Conservation (phyloP, 1,284 basidiomycete genomes). For the Apiotrichum porosum region DNA sequence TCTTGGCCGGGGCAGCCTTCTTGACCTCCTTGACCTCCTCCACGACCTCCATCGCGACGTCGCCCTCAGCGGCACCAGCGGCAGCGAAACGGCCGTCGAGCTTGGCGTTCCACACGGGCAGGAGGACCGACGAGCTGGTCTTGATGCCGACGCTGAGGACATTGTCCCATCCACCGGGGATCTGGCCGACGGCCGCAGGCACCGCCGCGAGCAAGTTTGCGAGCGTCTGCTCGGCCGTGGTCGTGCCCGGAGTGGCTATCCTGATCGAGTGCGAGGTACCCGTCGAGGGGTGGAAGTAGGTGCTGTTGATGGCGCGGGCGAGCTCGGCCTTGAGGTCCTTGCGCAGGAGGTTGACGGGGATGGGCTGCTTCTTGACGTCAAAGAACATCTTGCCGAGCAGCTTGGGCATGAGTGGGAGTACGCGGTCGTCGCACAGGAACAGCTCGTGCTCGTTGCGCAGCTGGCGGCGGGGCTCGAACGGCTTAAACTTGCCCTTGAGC, state of each 20-base stretch:
- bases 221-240: conserved; percentile 64
- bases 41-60: conserved; percentile 16
- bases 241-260: conserved; percentile 65
- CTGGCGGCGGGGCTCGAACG: conserved; percentile 81
- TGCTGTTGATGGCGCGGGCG: conserved; percentile 82
- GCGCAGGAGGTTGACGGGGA: conserved; percentile 78
- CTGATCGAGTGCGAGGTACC: conserved; percentile 88
- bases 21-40: conserved; percentile 7
- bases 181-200: conserved; percentile 64
- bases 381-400: conserved; percentile 88
- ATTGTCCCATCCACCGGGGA: conserved; percentile 85
- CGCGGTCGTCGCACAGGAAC: conserved; percentile 87
- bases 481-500: conserved; percentile 86
- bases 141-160: conserved; percentile 88
- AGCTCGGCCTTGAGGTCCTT: conserved; percentile 86
- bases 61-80: conserved; percentile 8
- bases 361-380: conserved; percentile 93
- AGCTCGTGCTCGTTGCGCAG: conserved; percentile 83
- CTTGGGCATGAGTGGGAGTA: conserved; percentile 79
- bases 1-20: not conserved
- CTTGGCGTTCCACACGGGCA: conserved; percentile 80
- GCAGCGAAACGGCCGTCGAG: conserved; percentile 51
- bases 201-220: conserved; percentile 75
- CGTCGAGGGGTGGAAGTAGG: conserved; percentile 87
- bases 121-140: conserved; percentile 72